phyloP scores from a whole-genome alignment of 2,329 filamentous ascomycete genomes.

The Cladosporium phlei region DNA sequence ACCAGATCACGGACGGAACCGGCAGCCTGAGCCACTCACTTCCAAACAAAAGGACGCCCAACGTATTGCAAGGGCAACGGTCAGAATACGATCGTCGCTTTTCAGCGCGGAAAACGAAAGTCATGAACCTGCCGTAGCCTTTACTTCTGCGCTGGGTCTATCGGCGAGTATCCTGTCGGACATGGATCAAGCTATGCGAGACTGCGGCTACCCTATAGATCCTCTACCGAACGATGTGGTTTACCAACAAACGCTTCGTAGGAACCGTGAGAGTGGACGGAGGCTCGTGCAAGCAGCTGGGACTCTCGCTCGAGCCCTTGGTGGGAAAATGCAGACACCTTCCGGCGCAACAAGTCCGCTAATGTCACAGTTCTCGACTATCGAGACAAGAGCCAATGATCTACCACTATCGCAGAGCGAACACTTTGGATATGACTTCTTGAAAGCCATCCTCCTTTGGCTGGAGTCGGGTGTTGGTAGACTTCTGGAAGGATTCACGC shows the following conservation, averaged over 20 bases:
- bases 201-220: conserved; percentile 57
- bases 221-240: conserved; percentile 49
- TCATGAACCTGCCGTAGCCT: conserved; percentile 25
- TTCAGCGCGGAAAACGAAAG: conserved; percentile 43
- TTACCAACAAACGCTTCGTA: conserved; percentile 53
- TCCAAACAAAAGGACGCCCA: conserved; percentile 51
- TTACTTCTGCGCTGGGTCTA: conserved; percentile 30
- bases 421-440: conserved; percentile 60
- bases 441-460: conserved; percentile 60
- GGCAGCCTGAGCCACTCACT: conserved; percentile 33
- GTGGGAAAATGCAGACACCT: conserved; percentile 45
- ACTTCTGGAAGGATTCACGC: conserved; percentile 54
- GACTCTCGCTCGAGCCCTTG: conserved; percentile 53
- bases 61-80: conserved; percentile 51
- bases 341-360: conserved; percentile 19
- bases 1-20: conserved; percentile 18
- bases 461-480: conserved; percentile 54
- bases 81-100: conserved; percentile 52
- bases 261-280: conserved; percentile 51
- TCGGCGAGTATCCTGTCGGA: conserved; percentile 45
- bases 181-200: conserved; percentile 53
- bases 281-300: conserved; percentile 61
- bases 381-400: conserved; percentile 38
- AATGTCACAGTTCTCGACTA: conserved; percentile 22
- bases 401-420: conserved; percentile 37